Evolutionary conservation across 2,329 filamentous ascomycete species (phyloP).

Genomic region (Lasiodiplodia citricola): DNA sequence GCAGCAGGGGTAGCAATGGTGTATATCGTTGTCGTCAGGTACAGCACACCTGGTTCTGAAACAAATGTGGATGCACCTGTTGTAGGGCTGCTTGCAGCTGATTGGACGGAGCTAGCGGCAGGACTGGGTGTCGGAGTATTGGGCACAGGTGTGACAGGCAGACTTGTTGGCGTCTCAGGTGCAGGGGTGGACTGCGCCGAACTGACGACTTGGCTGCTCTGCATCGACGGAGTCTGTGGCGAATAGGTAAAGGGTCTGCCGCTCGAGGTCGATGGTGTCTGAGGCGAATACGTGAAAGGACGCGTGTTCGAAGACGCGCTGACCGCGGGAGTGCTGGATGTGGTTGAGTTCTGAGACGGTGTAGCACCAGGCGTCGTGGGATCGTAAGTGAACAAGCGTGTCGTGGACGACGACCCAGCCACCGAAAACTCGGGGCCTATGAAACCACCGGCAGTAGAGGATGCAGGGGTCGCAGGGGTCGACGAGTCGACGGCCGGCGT

Average conservation of each 20-base stretch:
- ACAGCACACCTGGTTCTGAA: constrained; percentile 9
- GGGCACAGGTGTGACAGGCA: neutral
- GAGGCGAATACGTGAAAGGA: constrained; percentile 13
- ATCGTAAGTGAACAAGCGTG: neutral
- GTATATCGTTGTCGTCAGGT: constrained; percentile 21
- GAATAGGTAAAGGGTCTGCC: constrained; percentile 3
- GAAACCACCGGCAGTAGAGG: constrained; percentile 1
- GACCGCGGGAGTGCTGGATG: neutral
- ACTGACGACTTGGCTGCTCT: constrained; percentile 1
- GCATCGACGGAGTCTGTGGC: neutral
- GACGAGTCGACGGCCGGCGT: constrained; percentile 2
- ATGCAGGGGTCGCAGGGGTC: neutral
- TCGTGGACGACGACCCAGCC: neutral
- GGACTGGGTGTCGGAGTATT: neutral
- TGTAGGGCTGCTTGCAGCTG: neutral
- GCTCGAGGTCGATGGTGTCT: constrained; percentile 1
- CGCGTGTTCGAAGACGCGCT: neutral
- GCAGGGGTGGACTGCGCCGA: neutral
- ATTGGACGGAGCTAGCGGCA: neutral
- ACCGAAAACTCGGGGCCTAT: constrained; percentile 14
- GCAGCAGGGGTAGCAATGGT: constrained; percentile 8
- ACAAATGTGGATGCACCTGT: neutral
- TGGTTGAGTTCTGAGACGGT: neutral
- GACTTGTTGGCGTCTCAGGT: constrained; percentile 3
- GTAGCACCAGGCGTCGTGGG: neutral